Evolutionary conservation across 2,329 filamentous ascomycete species (phyloP).

Genomic region (Arthrobotrys musiformis): DNA sequence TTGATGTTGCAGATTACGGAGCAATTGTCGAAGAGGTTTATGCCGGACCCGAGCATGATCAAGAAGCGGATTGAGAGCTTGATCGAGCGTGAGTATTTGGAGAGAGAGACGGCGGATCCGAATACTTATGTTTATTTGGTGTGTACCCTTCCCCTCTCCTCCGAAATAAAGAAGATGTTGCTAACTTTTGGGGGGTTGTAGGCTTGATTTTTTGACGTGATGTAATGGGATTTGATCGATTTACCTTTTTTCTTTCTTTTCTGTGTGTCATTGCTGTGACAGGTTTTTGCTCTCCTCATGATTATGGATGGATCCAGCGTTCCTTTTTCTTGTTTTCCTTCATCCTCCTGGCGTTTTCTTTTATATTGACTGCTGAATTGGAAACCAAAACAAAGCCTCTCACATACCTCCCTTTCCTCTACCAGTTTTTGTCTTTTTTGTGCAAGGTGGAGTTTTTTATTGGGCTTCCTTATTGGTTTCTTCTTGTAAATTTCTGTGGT

Average conservation of each 20-base stretch:
- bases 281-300: neutral
- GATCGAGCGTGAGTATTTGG: constrained; percentile 68
- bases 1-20: constrained; percentile 67
- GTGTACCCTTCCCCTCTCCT: no score
- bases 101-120: constrained; percentile 63
- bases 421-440: no score
- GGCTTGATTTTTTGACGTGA: constrained; percentile 20
- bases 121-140: constrained; percentile 66
- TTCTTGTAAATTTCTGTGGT: no score
- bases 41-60: constrained; percentile 67
- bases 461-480: no score
- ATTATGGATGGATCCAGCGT: neutral
- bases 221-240: neutral
- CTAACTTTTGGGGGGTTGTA: neutral
- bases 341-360: constrained; percentile 6
- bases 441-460: no score
- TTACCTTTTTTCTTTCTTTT: neutral
- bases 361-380: neutral
- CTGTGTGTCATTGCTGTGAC: no score
- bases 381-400: neutral
- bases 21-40: constrained; percentile 66
- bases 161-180: neutral
- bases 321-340: neutral
- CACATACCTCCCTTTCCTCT: neutral
- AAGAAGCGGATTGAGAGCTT: constrained; percentile 68